Evolutionary conservation across 2,329 filamentous ascomycete species (phyloP).

Genomic region (Moelleriella libera): DNA sequence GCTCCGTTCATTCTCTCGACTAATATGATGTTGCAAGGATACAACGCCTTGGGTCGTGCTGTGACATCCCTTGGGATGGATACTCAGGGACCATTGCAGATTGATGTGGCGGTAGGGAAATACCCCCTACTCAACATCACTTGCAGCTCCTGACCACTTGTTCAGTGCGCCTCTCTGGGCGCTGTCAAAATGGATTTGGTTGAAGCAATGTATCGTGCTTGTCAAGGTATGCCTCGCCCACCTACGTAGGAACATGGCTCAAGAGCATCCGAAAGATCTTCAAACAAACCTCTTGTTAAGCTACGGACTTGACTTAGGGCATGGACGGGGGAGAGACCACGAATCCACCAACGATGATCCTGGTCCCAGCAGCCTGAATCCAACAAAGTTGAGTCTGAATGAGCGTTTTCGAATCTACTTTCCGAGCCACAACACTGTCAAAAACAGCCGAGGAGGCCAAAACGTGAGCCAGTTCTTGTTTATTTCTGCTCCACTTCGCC

Average conservation of each 20-base stretch:
- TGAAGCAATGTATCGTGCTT: constrained; percentile 36
- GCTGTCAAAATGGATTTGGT: constrained; percentile 58
- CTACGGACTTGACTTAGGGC: no score
- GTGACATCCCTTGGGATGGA: constrained; percentile 49
- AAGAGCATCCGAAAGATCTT: no score
- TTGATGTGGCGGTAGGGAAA: constrained; percentile 57
- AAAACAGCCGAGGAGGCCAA: constrained; percentile 46
- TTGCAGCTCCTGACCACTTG: not conserved
- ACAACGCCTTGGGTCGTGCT: constrained; percentile 57
- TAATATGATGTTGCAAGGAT: constrained; percentile 32
- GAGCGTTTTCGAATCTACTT: constrained; percentile 64
- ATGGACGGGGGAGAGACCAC: not conserved
- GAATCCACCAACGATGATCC: not conserved
- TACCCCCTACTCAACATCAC: not conserved
- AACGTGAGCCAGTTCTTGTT: constrained; percentile 4
- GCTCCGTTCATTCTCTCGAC: constrained; percentile 1
- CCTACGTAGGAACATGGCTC: constrained; percentile 4
- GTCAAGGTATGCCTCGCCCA: constrained; percentile 29
- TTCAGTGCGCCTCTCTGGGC: constrained; percentile 67
- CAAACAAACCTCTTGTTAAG: no score
- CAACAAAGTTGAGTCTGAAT: constrained; percentile 5
- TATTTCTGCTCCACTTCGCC: not conserved
- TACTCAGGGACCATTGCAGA: constrained; percentile 38
- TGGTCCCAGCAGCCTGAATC: no score
- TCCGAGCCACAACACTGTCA: constrained; percentile 58